Evolutionary conservation across 176 grass and related monocot species (phyloP), one percentile per base, ranked within the genome.

Genomic region (Triticum dicoccoides): DNA sequence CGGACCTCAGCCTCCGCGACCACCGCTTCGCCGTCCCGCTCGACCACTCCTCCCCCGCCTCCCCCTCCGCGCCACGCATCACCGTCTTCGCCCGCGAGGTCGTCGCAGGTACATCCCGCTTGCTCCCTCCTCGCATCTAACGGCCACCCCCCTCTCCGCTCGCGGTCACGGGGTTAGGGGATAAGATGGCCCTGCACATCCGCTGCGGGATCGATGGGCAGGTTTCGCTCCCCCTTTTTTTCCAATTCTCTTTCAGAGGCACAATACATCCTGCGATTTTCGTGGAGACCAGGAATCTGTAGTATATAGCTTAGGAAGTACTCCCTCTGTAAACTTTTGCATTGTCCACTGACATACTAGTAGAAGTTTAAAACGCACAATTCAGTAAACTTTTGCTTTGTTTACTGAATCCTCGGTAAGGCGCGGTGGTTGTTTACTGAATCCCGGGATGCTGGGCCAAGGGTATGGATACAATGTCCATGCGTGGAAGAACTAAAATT

Each of bases 51-150:
- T 65, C 66, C n/a, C 47, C 80, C 9, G 64, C 61, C 59, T 56
- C 65, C 23, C 49, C 80, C 10, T 72, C 76, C 61, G 23, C 32
- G 56, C 14, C 54, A 5, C 59, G 42, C 21, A 96, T 98, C 93
- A 83, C 92, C 79, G 93, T 98, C 27, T 98, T 96, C 83, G 94
- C 85, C 41, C 93, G 97, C 20, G 97, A 98, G 88, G 90, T 96
- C 73, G 93, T 96, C 65, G 92, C 82, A 35, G 92, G 96, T 94
- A 82, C 83, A 59, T 83, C 58, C 9, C 69, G 20, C 61, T 47
- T 76, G 37, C 30, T 17, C 65, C 30, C 42, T 10, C 70, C 64
- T 54, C 14, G 49, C 49, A 52, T 52, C 49, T 0, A 9, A 41
- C 45, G 12, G 12, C 45, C 14, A 14, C 11, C 45, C 11, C 45